Evolutionary conservation across 768 basidiomycete genomes (phyloP), one percentile per base, ranked within the genome.

Genomic region (Pleurotus djamor): DNA sequence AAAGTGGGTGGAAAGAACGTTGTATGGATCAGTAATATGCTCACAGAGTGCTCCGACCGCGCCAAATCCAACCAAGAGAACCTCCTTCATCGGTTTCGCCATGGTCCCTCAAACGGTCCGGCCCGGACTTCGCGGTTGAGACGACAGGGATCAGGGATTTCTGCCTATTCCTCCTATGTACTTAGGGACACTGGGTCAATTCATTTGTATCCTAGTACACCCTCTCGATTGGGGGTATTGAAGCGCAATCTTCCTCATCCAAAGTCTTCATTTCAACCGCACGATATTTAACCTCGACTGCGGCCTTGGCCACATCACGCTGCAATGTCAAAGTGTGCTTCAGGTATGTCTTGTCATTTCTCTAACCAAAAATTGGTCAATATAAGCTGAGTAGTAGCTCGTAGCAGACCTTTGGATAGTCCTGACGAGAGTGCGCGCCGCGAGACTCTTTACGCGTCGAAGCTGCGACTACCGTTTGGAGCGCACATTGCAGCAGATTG

Each of bases 371-470:
- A 34, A 41, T 17, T 41, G 48, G 36, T 17, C 52, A 16, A 12
- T 41, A 13, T 1, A 41, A 41, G 38, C 9, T 13, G 38, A 33
- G 17, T 7, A 54, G 41, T 3, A 47, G 17, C 45, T 38, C 32
- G 59, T 54, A 47, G 74, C 81, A 55, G 60, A 92, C 92, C 32
- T 98, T 94, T 14, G 93, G 87, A 81, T 75, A 98, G 72, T 98
- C 96, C 75, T 98, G 96, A 65, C 96, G 93, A 49, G 96, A 96
- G 69, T 99, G 96, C 35, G 96, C 96, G 72, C 96, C 96, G 72
- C 96, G 92, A 43, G 94, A 96, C 71, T 98, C 96, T 77, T 95
- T 92, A 67, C 96, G 89, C 57, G 93, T 94, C 49, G 91, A 90
- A 17, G 93, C 94, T 47, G 92, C 88, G 10, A 87, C 89, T 69